Evolutionary conservation across 352 stramenopile species (phyloP).

Genomic region (Pythium dissotocum): DNA sequence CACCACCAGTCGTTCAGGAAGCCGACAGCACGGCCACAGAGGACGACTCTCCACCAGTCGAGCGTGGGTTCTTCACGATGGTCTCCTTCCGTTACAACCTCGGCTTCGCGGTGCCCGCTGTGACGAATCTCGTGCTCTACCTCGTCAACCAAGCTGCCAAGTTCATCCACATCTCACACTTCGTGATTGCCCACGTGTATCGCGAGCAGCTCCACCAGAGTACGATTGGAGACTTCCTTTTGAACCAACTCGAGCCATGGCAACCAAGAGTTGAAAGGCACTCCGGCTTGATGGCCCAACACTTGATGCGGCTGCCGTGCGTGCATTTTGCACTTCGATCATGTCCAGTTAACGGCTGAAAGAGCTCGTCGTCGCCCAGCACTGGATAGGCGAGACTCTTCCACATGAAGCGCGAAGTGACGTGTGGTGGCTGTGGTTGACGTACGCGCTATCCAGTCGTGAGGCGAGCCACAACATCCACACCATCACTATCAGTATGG

Average conservation of each 20-base stretch:
- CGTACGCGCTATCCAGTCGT: conserved; percentile 2
- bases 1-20: too few species aligned
- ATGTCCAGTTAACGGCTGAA: not conserved
- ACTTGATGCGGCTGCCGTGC: conserved; percentile 15
- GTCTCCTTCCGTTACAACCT: conserved; percentile 17
- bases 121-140: conserved; percentile 19
- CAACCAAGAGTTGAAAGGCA: conserved; percentile 1
- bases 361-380: not conserved
- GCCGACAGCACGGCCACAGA: too few species aligned
- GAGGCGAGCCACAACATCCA: not conserved
- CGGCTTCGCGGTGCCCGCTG: not conserved
- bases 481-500: not conserved
- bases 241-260: conserved; percentile 19
- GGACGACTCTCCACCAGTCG: not conserved
- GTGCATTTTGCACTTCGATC: conserved; percentile 19
- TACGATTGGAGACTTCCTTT: conserved; percentile 17
- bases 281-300: not conserved
- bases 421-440: conserved; percentile 8
- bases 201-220: conserved; percentile 19
- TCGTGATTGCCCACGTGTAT: conserved; percentile 7
- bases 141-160: conserved; percentile 24
- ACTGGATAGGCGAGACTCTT: not conserved
- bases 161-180: conserved; percentile 15
- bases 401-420: not conserved
- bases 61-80: conserved; percentile 8